Conservation (phyloP, 2,329 filamentous ascomycete species). For the Didymosphaeria variabile region DNA sequence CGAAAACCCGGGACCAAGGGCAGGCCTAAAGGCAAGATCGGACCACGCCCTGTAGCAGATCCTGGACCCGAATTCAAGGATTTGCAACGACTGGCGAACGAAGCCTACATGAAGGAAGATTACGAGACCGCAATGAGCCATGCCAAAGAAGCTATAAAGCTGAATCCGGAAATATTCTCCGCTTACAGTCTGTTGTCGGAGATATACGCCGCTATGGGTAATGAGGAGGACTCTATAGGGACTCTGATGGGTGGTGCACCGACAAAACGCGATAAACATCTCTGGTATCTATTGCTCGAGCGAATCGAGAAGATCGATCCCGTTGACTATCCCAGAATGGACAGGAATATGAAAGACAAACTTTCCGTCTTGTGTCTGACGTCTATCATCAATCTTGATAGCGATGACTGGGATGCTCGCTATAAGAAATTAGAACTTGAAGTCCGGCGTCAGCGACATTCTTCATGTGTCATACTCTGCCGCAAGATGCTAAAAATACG, state of each 20-base stretch:
- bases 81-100: conserved; percentile 71
- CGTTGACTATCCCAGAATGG: conserved; percentile 38
- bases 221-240: conserved; percentile 64
- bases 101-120: conserved; percentile 70
- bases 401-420: conserved; percentile 61
- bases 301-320: conserved; percentile 60
- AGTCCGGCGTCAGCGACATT: conserved; percentile 54
- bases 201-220: conserved; percentile 64
- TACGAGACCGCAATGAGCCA: conserved; percentile 59
- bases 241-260: conserved; percentile 67
- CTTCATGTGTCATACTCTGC: conserved; percentile 51
- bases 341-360: conserved; percentile 37
- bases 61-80: conserved; percentile 76
- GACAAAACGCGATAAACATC: conserved; percentile 63
- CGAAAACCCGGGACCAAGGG: conserved; percentile 36
- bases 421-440: conserved; percentile 65
- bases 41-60: conserved; percentile 67
- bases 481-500: conserved; percentile 63
- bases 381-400: conserved; percentile 63
- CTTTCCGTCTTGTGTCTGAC: conserved; percentile 43
- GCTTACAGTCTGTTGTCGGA: conserved; percentile 69
- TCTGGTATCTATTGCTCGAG: conserved; percentile 67
- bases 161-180: conserved; percentile 69
- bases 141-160: conserved; percentile 46
- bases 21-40: conserved; percentile 45